Base-by-base conservation (phyloP, 164 flowering plant species). In the Akebia trifoliata region DNA sequence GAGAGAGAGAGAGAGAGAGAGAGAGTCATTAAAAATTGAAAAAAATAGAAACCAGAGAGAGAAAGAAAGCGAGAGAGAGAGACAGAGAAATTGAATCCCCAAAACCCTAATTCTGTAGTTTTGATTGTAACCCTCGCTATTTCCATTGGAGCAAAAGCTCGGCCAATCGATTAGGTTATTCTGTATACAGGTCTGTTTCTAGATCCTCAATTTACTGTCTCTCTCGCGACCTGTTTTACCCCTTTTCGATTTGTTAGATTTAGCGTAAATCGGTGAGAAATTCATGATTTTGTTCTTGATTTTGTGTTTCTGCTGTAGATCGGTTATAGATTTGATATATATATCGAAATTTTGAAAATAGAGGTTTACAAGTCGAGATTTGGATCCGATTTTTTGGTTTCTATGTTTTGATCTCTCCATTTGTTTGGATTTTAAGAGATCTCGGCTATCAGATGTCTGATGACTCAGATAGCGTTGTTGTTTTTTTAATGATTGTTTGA, bases 61-160 rank as follows among this genome's bases (percentile, higher is more conserved):
- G 14, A 18, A 0, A 17, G 34, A 17, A 49, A 29, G 37, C 29
- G 47, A 24, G 29, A 34, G 40, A 52, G 42, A 34, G 56, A 52
- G 29, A 52, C 7, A 44, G 48, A 6, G 28, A 24, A 30, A 38
- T 58, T 58, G 28, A 49, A 58, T 17, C 25, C 31, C 52, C 42
- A 45, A 45, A 57, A 57, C 61, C 53, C 61, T 58, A 47, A 58
- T 48, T 58, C 43, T 22, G 4, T 46, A 53, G 44, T 8, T 22
- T 18, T 32, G 34, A 28, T 48, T 48, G n/a, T 26, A 0, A 24
- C 15, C 11, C 44, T 6, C 31, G 38, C 42, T 34, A 58, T 47
- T 35, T 15, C 14, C 28, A 30, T 30, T 50, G 0, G 22, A 50
- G 14, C 36, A 1, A 50, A n/a, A 10, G 36, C 12, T 17, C 10